Evolutionary conservation across 169 alveolate genomes (phyloP), one percentile per base, ranked within the genome.

Genomic region (Miamiensis avidus): DNA sequence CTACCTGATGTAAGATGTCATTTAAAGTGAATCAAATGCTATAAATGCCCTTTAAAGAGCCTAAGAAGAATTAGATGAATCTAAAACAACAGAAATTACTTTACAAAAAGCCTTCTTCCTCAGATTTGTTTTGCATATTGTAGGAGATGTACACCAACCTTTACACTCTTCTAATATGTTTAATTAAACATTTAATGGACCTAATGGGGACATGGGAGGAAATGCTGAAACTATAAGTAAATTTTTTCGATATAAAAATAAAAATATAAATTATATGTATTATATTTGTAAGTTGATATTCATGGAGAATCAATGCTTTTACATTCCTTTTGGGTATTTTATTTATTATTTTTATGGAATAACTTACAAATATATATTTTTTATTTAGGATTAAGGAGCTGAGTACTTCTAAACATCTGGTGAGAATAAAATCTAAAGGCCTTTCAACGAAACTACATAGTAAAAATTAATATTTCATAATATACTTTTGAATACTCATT

Each of bases 91-190:
- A 4, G 20, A 49, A 49, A 49, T 49, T 11, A 49, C 76, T 0
- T 31, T 34, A 0, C 30, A 76, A 29, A 49, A 30, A 65, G 76
- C 94, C 0, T 65, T 82, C 29, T 83, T 88, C 75, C 75, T 95
- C 79, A 90, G 98, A 73, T 88, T 89, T 73, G 86, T 96, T 75
- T 89, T 96, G 15, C 98, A 96, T 91, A 82, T 94, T 33, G 91
- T 93, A 77, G 98, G 98, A 26, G 98, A 96, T 89, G 75, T 93
- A 4, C 98, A 96, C 79, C 93, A 96, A 81, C 98, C 98, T 11
- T 88, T 96, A 64, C 98, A 96, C 81, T 33, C 85, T 29, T 34
- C 89, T 29, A 85, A 87, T 11, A 81, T 91, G 64, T 93, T 65
- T 78, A 83, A 94, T 76, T 76, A 83, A 65, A 69, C 82, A 77